Evolutionary conservation across 192 early-diverging fungal genomes (phyloP).

Genomic region (Backusella luteola): DNA sequence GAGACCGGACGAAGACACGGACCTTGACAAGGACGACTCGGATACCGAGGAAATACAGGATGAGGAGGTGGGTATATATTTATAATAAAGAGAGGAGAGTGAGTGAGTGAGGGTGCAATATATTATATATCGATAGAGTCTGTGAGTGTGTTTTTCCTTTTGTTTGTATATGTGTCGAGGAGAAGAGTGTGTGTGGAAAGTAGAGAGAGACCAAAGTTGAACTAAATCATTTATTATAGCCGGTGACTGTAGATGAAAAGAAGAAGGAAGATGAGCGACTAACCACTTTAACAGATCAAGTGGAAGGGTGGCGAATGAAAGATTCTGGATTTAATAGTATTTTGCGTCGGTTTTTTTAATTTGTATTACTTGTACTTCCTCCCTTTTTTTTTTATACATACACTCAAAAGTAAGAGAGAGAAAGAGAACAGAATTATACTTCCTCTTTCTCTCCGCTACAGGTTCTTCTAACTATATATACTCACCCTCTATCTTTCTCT

Average conservation of each 20-base stretch:
- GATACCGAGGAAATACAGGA: constrained; percentile 3
- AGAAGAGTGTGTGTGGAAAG: not conserved
- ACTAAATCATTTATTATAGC: not conserved
- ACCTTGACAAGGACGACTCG: constrained; percentile 8
- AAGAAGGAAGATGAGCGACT: constrained; percentile 12
- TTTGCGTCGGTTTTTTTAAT: constrained; percentile 14
- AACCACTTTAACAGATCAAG: constrained; percentile 10
- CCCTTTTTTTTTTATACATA: not conserved
- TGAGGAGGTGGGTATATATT: not conserved
- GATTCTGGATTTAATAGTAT: constrained; percentile 19
- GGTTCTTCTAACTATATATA: not conserved
- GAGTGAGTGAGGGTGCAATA: not conserved
- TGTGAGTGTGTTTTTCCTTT: not conserved
- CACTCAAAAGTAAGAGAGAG: not conserved
- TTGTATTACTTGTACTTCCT: not conserved
- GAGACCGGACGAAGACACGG: constrained; percentile 22
- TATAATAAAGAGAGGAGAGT: not conserved
- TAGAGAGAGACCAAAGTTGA: not conserved
- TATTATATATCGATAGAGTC: not conserved
- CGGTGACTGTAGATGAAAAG: constrained; percentile 7
- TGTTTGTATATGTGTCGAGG: not conserved
- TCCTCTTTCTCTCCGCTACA: not conserved
- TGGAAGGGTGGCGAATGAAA: constrained; percentile 19
- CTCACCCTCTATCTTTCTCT: not conserved
- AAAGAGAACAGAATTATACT: not conserved